Percentiles rank a stretch among this genome's conserved stretches.
phyloP scores from a whole-genome alignment of 2,329 filamentous ascomycete genomes.

The Fusarium vanettenii region DNA sequence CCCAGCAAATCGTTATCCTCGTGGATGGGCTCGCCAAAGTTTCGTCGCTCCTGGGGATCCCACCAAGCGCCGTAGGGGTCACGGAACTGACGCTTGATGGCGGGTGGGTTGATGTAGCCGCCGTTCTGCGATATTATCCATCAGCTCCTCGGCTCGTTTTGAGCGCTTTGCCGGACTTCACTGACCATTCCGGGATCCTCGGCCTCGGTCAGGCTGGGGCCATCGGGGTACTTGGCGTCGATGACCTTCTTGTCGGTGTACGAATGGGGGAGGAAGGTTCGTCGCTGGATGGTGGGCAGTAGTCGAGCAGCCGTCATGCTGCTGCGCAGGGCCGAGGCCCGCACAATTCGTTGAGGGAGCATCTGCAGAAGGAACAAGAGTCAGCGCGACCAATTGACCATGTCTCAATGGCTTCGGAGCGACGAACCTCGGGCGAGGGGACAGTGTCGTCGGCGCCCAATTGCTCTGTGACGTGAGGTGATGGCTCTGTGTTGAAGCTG shows the following conservation, averaged over 20 bases:
- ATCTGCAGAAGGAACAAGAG: slow-evolving; percentile 57
- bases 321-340: slow-evolving; percentile 58
- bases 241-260: slow-evolving; percentile 59
- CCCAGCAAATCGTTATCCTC: slow-evolving; percentile 96
- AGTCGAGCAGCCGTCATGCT: slow-evolving; percentile 59
- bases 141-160: slow-evolving; percentile 33
- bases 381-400: slow-evolving; percentile 31
- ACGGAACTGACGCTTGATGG: slow-evolving; percentile 88
- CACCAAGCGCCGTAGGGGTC: slow-evolving; percentile 96
- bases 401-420: not conserved
- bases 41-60: slow-evolving; percentile 96
- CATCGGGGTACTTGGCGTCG: slow-evolving; percentile 65
- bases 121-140: slow-evolving; percentile 72
- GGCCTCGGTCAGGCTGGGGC: slow-evolving; percentile 62
- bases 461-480: slow-evolving; percentile 49
- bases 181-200: slow-evolving; percentile 76
- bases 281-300: slow-evolving; percentile 66
- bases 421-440: slow-evolving; percentile 49
- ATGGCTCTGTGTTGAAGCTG: slow-evolving; percentile 46
- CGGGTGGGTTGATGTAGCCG: slow-evolving; percentile 82
- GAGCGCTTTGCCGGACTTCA: slow-evolving; percentile 28
- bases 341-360: slow-evolving; percentile 69
- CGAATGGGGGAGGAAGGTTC: slow-evolving; percentile 65
- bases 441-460: slow-evolving; percentile 49
- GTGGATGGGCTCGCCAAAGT: slow-evolving; percentile 96